phyloP scores from a whole-genome alignment of 495 filamentous ascomycete species.

The Talaromyces liani region DNA sequence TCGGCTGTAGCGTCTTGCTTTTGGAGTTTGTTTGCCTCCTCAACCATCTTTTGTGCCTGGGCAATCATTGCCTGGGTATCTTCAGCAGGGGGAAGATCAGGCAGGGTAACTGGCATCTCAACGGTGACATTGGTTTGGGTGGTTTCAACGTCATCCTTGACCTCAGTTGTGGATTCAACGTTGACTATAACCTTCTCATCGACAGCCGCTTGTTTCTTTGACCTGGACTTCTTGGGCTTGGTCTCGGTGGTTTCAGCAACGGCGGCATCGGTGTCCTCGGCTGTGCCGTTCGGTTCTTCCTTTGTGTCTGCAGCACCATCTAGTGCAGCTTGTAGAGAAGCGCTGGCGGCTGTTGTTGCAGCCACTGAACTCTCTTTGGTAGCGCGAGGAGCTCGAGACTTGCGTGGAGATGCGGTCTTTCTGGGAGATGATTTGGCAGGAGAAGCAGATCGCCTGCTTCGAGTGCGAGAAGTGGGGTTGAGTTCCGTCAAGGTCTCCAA shows the following conservation, averaged over 20 bases:
- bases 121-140: constrained; percentile 72
- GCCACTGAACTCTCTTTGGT: constrained; percentile 42
- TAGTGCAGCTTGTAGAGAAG: constrained; percentile 40
- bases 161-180: constrained; percentile 50
- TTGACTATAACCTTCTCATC: constrained; percentile 58
- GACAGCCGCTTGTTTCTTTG: constrained; percentile 23
- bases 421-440: constrained; percentile 47
- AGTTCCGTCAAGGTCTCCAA: constrained; percentile 34
- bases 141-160: constrained; percentile 53
- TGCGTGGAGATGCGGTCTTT: constrained; percentile 59
- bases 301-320: constrained; percentile 35
- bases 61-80: constrained; percentile 75
- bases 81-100: constrained; percentile 64
- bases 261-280: constrained; percentile 20
- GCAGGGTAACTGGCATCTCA: constrained; percentile 60
- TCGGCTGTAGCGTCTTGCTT: constrained; percentile 26
- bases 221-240: constrained; percentile 15
- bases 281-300: constrained; percentile 15
- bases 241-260: constrained; percentile 21
- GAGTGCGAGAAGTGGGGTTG: constrained; percentile 28
- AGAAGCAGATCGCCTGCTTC: constrained; percentile 49
- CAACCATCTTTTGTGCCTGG: constrained; percentile 84
- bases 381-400: constrained; percentile 57
- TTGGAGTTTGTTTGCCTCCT: constrained; percentile 60
- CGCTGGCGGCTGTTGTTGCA: constrained; percentile 40